Percentiles rank a stretch among this genome's conserved stretches.
These are phyloP conservation scores for Prunella vulgaris DNA, from an alignment of 257 asterid species.

Conservation along the genomic window DNA sequence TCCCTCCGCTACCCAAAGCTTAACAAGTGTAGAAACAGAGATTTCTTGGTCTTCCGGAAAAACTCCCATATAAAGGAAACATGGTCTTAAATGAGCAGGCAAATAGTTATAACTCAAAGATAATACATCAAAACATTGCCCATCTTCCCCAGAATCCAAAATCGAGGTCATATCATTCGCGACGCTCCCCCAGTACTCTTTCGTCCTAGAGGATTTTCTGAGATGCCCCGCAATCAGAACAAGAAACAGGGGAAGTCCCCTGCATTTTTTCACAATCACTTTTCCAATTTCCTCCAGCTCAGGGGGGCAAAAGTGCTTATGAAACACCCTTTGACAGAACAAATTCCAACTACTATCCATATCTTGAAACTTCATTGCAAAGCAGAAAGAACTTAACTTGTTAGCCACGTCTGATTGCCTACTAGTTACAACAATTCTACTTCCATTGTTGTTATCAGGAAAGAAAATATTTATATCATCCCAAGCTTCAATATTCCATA, in stretches of 20 bases:
- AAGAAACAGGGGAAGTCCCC: background rate
- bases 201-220: background rate
- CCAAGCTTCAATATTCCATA: conserved; percentile 1
- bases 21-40: background rate
- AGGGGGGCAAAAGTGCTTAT: background rate
- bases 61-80: background rate
- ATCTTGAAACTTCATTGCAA: background rate
- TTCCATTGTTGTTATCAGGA: background rate
- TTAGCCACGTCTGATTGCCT: background rate
- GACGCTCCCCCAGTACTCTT: conserved; percentile 3
- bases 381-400: background rate
- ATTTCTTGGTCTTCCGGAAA: background rate
- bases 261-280: background rate
- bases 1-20: conserved; percentile 1
- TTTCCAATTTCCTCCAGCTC: background rate
- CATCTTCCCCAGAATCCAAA: background rate
- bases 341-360: background rate
- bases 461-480: background rate
- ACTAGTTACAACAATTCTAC: conserved; percentile 4
- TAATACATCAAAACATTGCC: background rate
- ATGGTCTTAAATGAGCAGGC: too few relatives aligned
- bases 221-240: conserved; percentile 9
- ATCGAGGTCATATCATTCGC: background rate
- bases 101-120: too few relatives aligned
- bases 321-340: background rate